Evolutionary conservation across 441 rosid genomes (phyloP).

Genomic region (Corymbia citriodora): DNA sequence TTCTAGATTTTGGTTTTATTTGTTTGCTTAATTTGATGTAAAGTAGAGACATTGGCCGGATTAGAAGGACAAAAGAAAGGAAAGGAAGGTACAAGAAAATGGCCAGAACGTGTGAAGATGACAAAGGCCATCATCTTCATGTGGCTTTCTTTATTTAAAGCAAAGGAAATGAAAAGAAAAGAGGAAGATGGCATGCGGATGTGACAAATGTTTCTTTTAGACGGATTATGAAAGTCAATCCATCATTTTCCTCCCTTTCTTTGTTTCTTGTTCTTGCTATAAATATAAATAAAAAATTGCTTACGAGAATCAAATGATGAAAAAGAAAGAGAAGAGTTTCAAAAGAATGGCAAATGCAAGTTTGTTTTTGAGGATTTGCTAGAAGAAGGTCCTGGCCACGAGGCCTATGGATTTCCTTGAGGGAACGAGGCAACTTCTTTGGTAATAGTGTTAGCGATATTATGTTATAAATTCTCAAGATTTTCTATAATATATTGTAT

Average conservation of each 20-base stretch:
- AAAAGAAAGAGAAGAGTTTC: background rate
- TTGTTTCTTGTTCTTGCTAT: background rate
- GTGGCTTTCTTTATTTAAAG: background rate
- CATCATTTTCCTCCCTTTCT: background rate
- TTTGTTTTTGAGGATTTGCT: background rate
- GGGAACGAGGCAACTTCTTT: background rate
- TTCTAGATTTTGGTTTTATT: background rate
- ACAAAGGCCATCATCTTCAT: background rate
- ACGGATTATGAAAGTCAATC: background rate
- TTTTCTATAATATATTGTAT: too few relatives aligned
- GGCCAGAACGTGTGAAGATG: background rate
- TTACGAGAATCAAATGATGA: background rate
- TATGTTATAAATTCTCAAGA: too few relatives aligned
- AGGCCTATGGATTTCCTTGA: background rate
- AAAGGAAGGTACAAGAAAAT: background rate
- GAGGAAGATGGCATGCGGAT: background rate
- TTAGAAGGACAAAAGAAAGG: background rate
- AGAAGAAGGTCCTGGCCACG: background rate
- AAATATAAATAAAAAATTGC: background rate
- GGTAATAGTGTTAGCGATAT: too few relatives aligned
- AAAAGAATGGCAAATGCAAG: rapidly evolving
- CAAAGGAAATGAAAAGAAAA: background rate
- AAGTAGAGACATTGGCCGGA: background rate
- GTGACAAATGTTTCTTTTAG: background rate
- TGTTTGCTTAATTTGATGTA: background rate